Percentiles rank a stretch among this genome's conserved stretches.
phyloP scores from a whole-genome alignment of 202 grass and related monocot genomes.

The Carex arenaria region DNA sequence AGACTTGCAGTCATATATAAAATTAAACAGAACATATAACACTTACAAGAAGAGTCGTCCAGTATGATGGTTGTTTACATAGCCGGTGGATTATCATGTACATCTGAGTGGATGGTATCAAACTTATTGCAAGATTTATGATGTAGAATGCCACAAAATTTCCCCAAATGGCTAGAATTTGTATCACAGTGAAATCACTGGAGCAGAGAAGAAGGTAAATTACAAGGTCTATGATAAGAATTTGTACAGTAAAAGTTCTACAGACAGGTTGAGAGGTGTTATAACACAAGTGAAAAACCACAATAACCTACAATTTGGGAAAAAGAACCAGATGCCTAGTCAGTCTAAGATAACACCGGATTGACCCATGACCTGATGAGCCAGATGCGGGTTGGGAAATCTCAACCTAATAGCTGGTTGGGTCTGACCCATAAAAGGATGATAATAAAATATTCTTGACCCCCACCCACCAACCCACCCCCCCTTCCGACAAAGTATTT shows the following conservation, averaged over 20 bases:
- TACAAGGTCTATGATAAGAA: neutral
- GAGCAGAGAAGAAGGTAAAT: conserved; percentile 19
- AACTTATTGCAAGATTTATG: conserved; percentile 67
- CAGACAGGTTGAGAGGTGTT: neutral
- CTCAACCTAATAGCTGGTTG: no score
- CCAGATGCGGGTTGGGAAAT: no score
- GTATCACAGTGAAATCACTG: conserved; percentile 68
- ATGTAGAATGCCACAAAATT: conserved; percentile 74
- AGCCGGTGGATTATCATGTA: conserved; percentile 81
- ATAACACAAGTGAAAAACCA: conserved; percentile 18
- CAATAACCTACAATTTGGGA: neutral
- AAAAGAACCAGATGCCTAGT: neutral
- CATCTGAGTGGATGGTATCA: conserved; percentile 49
- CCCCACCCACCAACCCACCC: no score
- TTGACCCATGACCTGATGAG: no score
- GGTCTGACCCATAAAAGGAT: no score
- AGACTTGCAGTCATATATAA: neutral
- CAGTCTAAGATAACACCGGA: neutral
- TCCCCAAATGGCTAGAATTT: conserved; percentile 78
- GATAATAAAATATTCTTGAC: no score
- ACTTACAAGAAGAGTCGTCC: conserved; percentile 88
- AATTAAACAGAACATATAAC: neutral
- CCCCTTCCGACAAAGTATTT: no score
- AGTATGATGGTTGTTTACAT: conserved; percentile 69
- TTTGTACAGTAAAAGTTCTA: neutral